Base-by-base conservation (phyloP, 208 protist genomes). In the Trypanosoma brucei region DNA sequence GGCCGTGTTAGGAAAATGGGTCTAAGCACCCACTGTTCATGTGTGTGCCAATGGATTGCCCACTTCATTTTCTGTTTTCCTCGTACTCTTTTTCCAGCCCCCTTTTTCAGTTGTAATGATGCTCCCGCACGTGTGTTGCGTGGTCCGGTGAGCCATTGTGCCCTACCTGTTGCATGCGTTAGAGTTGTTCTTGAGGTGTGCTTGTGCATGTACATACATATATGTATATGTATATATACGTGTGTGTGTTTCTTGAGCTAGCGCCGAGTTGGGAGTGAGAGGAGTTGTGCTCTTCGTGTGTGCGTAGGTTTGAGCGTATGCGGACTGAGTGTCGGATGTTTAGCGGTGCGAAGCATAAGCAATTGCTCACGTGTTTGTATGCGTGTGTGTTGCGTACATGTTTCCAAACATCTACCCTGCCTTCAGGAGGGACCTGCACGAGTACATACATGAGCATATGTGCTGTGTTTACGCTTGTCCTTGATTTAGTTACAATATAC, bases 1-100 rank as follows among this genome's bases (percentile, higher is more conserved):
- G 64, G 46, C 64, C 14, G 55, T 38, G 36, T 50, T 70, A 14
- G 64, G 56, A 39, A 70, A 70, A 55, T 70, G 64, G 64, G 3
- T 62, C 34, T 70, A 40, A 58, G 38, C 37, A 8, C 9, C 22
- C 30, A 5, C 50, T n/a, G n/a, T 50, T n/a, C 13, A 22, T 46
- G 7, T 42, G 13, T 42, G 7, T n/a, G 30, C 9, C 3, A 49
- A 42, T 31, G 31, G 4, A 14, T 62, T 22, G 37, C 14, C 56
- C 52, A 67, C 62, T 67, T 60, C 49, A 44, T 36, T 38, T 62
- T 46, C 64, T 72, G 53, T 54, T 65, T 58, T 38, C 57, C 48
- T 69, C 42, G 6, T 46, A 6, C 42, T 22, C 22, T 22, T 22
- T 22, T 22, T 22, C 22, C 22, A 22, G 22, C 22, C 22, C 22